Base-by-base conservation (phyloP, 306 rosid genomes). In the Dalbergia cochinchinensis region DNA sequence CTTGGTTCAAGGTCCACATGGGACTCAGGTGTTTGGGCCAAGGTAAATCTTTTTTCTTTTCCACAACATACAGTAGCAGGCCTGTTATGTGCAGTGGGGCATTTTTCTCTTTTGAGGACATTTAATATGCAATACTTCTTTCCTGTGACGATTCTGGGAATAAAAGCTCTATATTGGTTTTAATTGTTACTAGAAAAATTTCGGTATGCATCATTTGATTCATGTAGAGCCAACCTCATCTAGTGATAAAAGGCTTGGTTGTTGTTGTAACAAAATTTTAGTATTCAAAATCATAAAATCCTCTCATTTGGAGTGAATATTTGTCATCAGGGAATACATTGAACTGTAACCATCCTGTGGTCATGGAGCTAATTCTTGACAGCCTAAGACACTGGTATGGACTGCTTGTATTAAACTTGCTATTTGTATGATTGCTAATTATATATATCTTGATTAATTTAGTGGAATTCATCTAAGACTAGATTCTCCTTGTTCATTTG, bases 361-460 rank as follows among this genome's bases (percentile, higher is more conserved):
- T 95, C 83, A 90, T 91, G 98, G 97, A 90, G 82, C 93, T 95
- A 69, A 78, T 95, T 81, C 89, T 95, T 37, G 99, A 92, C 82
- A 95, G 98, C 91, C 89, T 95, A 83, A 90, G 97, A 86, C 99
- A 93, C 88, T 95, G 99, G 99, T 95, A 89, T 61, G 82, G 51
- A 54, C 74, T 58, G 33, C 45, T 78, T 33, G 16, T 8, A 19
- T 22, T 13, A 33, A 60, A 42, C 51, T 26, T 26, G 33, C n/a
- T 37, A 31, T 31, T 84, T 1, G 66, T 75, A 44, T 82, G 57
- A 59, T 77, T 86, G 71, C 71, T 54, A 7, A 34, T 54, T 35
- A 53, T 48, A 55, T 65, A 19, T 65, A 48, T 62, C 37, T 80
- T 31, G 37, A 42, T 71, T 67, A 70, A 34, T 82, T 42, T 50